These are phyloP conservation scores for Botrytis fragariae DNA, from an alignment of 2,329 filamentous ascomycete genomes.

Conservation along the genomic window DNA sequence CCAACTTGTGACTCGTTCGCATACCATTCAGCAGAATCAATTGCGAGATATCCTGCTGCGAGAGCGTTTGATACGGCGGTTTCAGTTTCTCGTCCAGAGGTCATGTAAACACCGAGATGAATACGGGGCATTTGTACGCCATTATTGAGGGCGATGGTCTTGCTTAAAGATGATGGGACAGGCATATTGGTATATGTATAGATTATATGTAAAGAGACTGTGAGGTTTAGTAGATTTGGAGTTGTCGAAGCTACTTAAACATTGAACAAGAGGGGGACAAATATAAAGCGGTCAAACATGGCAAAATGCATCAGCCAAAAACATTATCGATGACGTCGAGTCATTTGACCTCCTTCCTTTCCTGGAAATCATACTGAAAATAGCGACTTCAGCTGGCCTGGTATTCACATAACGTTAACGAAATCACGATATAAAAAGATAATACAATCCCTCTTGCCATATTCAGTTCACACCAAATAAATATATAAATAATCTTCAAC, in stretches of 20 bases:
- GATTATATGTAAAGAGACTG: neutral
- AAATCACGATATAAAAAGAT: neutral
- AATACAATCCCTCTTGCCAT: neutral
- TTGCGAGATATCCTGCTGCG: conserved; percentile 51
- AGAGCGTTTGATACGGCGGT: conserved; percentile 47
- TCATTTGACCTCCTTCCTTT: neutral
- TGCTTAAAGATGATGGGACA: conserved; percentile 5
- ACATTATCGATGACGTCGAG: conserved; percentile 12
- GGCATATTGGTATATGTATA: neutral
- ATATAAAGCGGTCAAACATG: conserved; percentile 2
- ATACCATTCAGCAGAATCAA: conserved; percentile 56
- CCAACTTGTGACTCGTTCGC: conserved; percentile 71
- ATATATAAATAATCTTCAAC: conserved; percentile 1
- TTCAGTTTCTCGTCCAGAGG: conserved; percentile 59
- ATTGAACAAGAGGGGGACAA: neutral
- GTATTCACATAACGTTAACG: neutral
- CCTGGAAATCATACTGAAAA: neutral
- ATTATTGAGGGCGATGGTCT: conserved; percentile 15
- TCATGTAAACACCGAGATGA: conserved; percentile 73
- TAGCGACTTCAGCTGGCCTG: neutral
- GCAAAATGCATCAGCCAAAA: neutral
- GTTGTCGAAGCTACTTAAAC: neutral
- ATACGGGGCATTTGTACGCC: conserved; percentile 63
- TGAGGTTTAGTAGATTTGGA: neutral
- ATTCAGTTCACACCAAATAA: neutral